These are phyloP conservation scores for Fusarium sublunatum DNA, from an alignment of 2,329 filamentous ascomycete species.

Conservation along the genomic window DNA sequence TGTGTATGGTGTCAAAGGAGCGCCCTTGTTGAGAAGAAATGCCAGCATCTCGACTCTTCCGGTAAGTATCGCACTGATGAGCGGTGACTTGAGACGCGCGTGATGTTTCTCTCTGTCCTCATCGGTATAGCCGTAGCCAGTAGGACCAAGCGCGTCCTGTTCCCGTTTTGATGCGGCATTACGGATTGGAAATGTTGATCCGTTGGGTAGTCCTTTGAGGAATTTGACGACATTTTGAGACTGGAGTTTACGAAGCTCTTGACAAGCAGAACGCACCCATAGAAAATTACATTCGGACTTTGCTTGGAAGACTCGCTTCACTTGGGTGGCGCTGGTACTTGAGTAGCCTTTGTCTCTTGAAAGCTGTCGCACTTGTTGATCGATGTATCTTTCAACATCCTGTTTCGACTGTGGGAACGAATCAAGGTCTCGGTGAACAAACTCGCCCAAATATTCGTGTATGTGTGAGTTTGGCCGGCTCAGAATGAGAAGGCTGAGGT, in stretches of 20 bases:
- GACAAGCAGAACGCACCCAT: conserved; percentile 41
- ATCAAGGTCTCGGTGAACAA: conserved; percentile 38
- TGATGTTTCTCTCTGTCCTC: conserved; percentile 31
- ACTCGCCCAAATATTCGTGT: conserved; percentile 25
- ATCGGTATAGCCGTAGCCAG: conserved; percentile 25
- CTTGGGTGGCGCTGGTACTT: conserved; percentile 20
- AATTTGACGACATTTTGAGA: conserved; percentile 37
- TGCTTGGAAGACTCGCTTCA: conserved; percentile 30
- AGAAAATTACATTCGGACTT: conserved; percentile 43
- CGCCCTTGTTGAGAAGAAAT: conserved; percentile 28
- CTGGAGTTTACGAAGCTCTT: conserved; percentile 30
- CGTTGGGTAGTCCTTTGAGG: conserved; percentile 37
- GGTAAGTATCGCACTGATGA: conserved; percentile 24
- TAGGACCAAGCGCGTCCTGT: conserved; percentile 11
- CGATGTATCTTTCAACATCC: conserved; percentile 35
- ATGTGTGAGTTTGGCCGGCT: conserved; percentile 26
- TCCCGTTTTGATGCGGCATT: conserved; percentile 7
- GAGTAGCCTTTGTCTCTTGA: conserved; percentile 32
- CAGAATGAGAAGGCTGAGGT: conserved; percentile 16
- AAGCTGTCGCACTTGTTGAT: conserved; percentile 31
- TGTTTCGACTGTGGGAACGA: conserved; percentile 33
- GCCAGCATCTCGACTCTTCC: conserved; percentile 29
- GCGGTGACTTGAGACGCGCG: conserved; percentile 23
- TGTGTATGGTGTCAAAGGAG: conserved; percentile 20
- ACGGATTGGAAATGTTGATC: conserved; percentile 13